These are phyloP conservation scores for Croton setiger DNA, from an alignment of 441 rosid genomes.

Conservation along the genomic window DNA sequence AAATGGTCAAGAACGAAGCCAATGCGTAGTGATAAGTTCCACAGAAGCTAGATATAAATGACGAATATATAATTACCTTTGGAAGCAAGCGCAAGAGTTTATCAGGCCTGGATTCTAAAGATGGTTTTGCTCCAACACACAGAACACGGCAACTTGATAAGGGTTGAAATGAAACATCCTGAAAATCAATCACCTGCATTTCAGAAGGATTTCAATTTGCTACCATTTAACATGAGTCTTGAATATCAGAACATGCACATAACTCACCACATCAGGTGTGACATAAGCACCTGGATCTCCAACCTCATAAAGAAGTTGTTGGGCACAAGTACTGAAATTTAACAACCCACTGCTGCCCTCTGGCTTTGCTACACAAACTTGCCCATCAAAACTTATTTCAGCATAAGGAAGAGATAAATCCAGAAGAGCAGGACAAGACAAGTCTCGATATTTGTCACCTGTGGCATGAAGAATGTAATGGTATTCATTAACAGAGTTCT, in stretches of 20 bases:
- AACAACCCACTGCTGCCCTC: conserved; percentile 74
- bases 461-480: conserved; percentile 19
- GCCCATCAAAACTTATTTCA: conserved; percentile 62
- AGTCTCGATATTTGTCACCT: conserved; percentile 73
- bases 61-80: conserved; percentile 38
- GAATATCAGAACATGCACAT: conserved; percentile 11
- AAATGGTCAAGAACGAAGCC: conserved; percentile 8
- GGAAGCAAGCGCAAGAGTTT: conserved; percentile 74
- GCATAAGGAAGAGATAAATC: conserved; percentile 86
- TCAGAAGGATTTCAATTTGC: conserved; percentile 17
- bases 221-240: conserved; percentile 2
- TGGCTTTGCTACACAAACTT: conserved; percentile 59
- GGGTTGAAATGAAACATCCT: conserved; percentile 61
- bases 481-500: not conserved
- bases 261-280: conserved; percentile 88
- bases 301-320: conserved; percentile 90
- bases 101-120: conserved; percentile 50
- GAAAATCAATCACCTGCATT: conserved; percentile 69
- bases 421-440: conserved; percentile 51
- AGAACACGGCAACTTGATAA: conserved; percentile 55
- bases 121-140: conserved; percentile 73
- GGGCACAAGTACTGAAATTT: conserved; percentile 65
- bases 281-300: conserved; percentile 85
- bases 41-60: conserved; percentile 2
- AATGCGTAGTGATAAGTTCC: not conserved